Evolutionary conservation across 768 basidiomycete species (phyloP), one percentile per base, ranked within the genome.

Genomic region (Rhizopogon vulgaris): DNA sequence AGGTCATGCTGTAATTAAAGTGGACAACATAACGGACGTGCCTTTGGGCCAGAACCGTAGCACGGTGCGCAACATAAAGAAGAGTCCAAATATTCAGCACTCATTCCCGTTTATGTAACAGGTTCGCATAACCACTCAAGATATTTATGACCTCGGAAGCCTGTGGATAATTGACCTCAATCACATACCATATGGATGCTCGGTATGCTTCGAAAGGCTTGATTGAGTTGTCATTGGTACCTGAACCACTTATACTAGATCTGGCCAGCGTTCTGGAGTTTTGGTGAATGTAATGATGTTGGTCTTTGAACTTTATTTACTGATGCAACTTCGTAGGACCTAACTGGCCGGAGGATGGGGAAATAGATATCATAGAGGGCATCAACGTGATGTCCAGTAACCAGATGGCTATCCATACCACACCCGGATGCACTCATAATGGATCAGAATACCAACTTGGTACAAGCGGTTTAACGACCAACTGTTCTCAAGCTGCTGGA

Each of bases 1-100:
- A 1, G 82, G 85, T 6, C 79, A 84, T 51, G 84, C 82, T 5
- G 75, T 93, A 55, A 71, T 93, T 45, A 82, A 77, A 59, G 88
- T 91, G 6, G 89, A 91, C 72, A 88, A 89, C 60, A 67, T 69
- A 7, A 80, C 80, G 10, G 73, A 74, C 41, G 76, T 89, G 1
- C 66, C 72, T 14, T 66, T 63, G 24, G 74, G 76, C 51, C 60
- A 78, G 40, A 75, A 80, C 55, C 71, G 88, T 38, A 79, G 83
- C 56, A 77, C 87, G 27, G 87, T 89, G 14, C 30, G 45, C 30
- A 34, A 46, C 22, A 15, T 10, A 30, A 53, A 2, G 49, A 3
- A n/a, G 17, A 1, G 8, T 2, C 34, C 3, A 25, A 8, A 41
- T 39, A 24, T 34, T 54, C 52, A 72, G 47, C 8, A 40, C 22